Conservation (phyloP, 176 grass and related monocot genomes). For the Tillandsia fasciculata region DNA sequence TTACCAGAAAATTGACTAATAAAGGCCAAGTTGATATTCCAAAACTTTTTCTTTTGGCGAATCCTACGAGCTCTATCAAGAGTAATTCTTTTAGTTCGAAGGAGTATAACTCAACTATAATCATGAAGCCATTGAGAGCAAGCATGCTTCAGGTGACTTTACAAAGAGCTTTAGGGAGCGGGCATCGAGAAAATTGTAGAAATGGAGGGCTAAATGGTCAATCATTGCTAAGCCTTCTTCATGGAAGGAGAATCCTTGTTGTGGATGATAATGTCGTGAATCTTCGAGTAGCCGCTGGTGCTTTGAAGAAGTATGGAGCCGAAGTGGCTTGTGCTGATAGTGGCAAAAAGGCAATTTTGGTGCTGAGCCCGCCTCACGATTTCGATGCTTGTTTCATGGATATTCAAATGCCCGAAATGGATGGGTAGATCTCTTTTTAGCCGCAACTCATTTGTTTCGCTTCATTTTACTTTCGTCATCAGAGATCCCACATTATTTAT, state of each 20-base stretch:
- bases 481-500: background rate
- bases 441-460: background rate
- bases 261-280: conserved; percentile 94
- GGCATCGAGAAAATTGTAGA: conserved; percentile 41
- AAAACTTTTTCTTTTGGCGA: conserved; percentile 71
- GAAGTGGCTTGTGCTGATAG: conserved; percentile 63
- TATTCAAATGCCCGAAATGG: conserved; percentile 99
- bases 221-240: conserved; percentile 68
- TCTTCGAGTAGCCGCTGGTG: conserved; percentile 85
- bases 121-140: conserved; percentile 85
- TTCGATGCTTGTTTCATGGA: conserved; percentile 99
- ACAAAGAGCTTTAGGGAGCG: conserved; percentile 47
- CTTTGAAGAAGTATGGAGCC: conserved; percentile 91
- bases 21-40: conserved; percentile 38
- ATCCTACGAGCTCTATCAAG: conserved; percentile 45
- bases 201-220: conserved; percentile 51
- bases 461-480: conserved; percentile 16
- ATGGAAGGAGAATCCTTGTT: conserved; percentile 70
- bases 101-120: conserved; percentile 61
- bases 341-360: conserved; percentile 57
- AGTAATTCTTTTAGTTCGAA: conserved; percentile 32
- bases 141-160: conserved; percentile 82
- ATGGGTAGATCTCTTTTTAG: conserved; percentile 50
- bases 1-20: conserved; percentile 52
- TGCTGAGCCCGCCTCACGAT: conserved; percentile 71